Evolutionary conservation across 345 rosid species (phyloP), one percentile per base, ranked within the genome.

Genomic region (Streptanthus diversifolius): DNA sequence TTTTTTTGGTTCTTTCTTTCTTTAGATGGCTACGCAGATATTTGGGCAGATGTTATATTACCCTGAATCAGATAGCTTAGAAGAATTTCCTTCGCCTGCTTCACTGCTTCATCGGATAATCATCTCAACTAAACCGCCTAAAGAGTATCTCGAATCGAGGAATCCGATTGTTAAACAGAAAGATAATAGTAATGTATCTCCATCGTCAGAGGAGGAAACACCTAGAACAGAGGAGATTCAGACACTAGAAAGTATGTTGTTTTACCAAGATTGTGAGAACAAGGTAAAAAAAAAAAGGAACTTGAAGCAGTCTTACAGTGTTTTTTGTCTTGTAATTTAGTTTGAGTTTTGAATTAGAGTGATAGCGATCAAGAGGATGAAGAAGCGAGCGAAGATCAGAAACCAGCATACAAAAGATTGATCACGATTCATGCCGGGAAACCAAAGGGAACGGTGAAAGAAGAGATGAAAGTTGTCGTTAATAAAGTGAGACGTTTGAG

Each of bases 121-220:
- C n/a, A 88, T 95, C 63, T 95, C 99, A 32, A 95, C 99, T 13
- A 95, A 95, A 71, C 99, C 89, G 0, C 99, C 99, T 18, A 88
- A 86, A 75, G 98, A 95, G 77, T 90, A 87, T 72, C 93, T 85
- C 9, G 89, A 89, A 74, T 76, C 78, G 2, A 85, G 76, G 22
- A 68, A 74, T 14, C 80, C 76, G 0, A 27, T 78, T 22, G 73
- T 36, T 37, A 73, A 86, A 45, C 84, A 76, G 14, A 79, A 77
- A 48, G 85, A 70, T 35, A 72, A 12, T n/a, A 72, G 35, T 7
- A 68, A 14, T 40, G 49, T 10, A 58, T 82, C 85, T 58, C 80
- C 73, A 32, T 77, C 82, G 13, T 80, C 79, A 0, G 87, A 83
- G n/a, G 87, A 83, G 0, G 89, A 82, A 63, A 61, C 78, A 35